Evolutionary conservation across 805 yeast species (phyloP), one percentile per base, ranked within the genome.

Genomic region (Candida glaebosa): DNA sequence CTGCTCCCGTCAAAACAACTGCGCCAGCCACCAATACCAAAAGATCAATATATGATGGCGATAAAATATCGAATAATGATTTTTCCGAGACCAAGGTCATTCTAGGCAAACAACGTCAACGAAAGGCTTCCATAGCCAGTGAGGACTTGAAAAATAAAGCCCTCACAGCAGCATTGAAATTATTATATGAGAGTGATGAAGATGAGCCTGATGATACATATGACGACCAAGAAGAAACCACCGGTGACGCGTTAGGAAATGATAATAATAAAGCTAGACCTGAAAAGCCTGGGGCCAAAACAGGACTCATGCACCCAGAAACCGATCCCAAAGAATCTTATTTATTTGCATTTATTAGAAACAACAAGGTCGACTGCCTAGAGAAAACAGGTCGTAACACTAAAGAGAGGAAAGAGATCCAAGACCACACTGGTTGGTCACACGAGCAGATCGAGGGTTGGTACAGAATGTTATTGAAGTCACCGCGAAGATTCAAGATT

Each of bases 381-480:
- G 31, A 28, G 14, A 28, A 28, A 28, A 12, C 31, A 28, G 56
- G 67, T 8, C 67, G 96, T 46, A 78, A 78, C 30, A 47, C 81
- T 0, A 62, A 67, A 33, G 61, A 56, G 7, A 69, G 96, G 39
- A 61, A 66, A 24, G 73, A 71, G 18, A 64, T 87, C 56, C 77
- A 73, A 47, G 50, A 58, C 4, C 67, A 69, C 30, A 75, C 82
- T 0, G 69, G 69, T 1, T 88, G 95, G 96, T 70, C 89, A 0
- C 90, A 89, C 60, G 96, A 88, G 54, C 96, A 87, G 57, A 79
- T 91, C 37, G 96, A 90, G 69, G 96, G 96, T 0, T 91, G 97
- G 97, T 83, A 84, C 1, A 66, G 84, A 42, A 84, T 85, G 84
- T 57, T 89, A 15, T 72, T 78, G 39, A 77, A 76, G 51, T 76